These are phyloP conservation scores for Abelmoschus esculentus DNA, from an alignment of 345 rosid species.

Conservation along the genomic window DNA sequence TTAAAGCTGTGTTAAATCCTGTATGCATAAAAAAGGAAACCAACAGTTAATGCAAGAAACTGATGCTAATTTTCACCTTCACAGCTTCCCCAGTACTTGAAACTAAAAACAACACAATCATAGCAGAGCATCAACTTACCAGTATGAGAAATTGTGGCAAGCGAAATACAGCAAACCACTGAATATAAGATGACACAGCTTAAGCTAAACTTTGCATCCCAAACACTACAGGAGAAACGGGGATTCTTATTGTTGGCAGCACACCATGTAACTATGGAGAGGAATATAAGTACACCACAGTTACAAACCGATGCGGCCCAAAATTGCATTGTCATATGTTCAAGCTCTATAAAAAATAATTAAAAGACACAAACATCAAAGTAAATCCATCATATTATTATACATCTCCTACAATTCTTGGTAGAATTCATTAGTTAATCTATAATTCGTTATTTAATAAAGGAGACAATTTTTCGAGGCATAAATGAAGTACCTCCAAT, in stretches of 20 bases:
- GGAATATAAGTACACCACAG: slow-evolving; percentile 57
- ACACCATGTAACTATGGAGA: slow-evolving; percentile 30
- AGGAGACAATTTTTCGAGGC: not conserved
- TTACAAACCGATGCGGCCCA: slow-evolving; percentile 68
- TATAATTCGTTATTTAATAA: not conserved
- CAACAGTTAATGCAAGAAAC: not conserved
- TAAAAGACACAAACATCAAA: not conserved
- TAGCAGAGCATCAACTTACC: slow-evolving; percentile 28
- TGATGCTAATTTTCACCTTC: not conserved
- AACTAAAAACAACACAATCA: not conserved
- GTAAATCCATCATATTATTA: no score
- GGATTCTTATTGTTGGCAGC: slow-evolving; percentile 14
- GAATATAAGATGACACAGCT: slow-evolving; percentile 39
- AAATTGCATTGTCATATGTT: slow-evolving; percentile 64
- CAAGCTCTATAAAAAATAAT: slow-evolving; percentile 37
- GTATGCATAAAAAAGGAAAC: slow-evolving; percentile 17
- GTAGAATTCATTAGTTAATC: not conserved
- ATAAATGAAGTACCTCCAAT: slow-evolving; percentile 36
- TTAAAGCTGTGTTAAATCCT: slow-evolving; percentile 52
- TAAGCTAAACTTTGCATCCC: slow-evolving; percentile 39
- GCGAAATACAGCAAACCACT: slow-evolving; percentile 43
- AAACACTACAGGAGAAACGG: slow-evolving; percentile 22
- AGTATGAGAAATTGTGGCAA: slow-evolving; percentile 41
- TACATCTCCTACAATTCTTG: not conserved
- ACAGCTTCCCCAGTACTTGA: not conserved